Evolutionary conservation across 139 green algal species (phyloP), one percentile per base, ranked within the genome.

Genomic region (Chlorella sp.): DNA sequence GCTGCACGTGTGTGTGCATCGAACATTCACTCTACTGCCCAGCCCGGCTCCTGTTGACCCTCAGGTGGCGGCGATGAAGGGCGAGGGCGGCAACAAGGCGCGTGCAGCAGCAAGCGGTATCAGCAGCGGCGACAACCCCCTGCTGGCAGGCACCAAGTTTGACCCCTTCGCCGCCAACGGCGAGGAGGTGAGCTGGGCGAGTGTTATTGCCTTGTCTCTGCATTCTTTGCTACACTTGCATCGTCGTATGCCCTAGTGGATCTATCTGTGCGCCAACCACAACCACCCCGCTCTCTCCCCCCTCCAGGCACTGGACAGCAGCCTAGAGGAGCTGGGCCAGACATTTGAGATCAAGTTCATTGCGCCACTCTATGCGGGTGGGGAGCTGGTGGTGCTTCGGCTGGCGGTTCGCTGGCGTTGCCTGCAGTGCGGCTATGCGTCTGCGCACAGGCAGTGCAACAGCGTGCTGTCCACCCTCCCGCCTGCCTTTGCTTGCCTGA

Each of bases 301-400:
- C 17, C 77, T 62, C 64, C 54, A 86, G 43, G 54, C 51, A 4
- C 81, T 80, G 30, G 81, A 81, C 69, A 56, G 30, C 51, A 85
- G 69, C 69, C 32, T 51, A 34, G 80, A 87, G 68, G 80, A 88
- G 79, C 46, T 77, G 48, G 91, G 90, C 19, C 94, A 97, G 89
- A 62, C 91, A 30, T 87, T 97, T 73, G 91, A 96, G 74, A 44
- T 97, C 34, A 84, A 89, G 54, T 97, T 98, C 51, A 43, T 78
- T 13, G 92, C 92, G 5, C 90, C 89, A 1, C 26, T 65, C 3
- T 41, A 24, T 6, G 28, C 81, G 3, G 81, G 81, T 73, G 70
- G 73, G 46, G 9, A 16, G 16, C 16, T n/a, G n/a, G n/a, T n/a
- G n/a, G n/a, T n/a, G n/a, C n/a, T n/a, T n/a, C n/a, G n/a, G n/a